phyloP scores from a whole-genome alignment of 176 grass and related monocot genomes.

The Chrysopogon serrulatus region DNA sequence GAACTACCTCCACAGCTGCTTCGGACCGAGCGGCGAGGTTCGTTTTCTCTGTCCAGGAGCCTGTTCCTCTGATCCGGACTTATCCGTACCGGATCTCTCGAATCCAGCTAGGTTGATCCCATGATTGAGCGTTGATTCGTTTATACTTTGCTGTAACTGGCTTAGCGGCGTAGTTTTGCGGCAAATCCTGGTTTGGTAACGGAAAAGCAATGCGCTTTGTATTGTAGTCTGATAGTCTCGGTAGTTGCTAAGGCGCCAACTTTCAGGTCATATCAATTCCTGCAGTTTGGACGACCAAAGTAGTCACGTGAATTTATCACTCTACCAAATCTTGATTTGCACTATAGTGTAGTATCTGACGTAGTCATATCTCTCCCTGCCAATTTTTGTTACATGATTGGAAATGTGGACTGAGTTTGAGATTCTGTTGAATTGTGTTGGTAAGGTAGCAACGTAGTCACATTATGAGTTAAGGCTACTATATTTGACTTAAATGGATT shows the following conservation, averaged over 20 bases:
- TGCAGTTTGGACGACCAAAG: not conserved
- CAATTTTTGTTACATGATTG: not conserved
- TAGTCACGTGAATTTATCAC: not conserved
- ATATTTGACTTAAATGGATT: not conserved
- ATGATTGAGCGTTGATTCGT: not conserved
- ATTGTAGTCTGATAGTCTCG: not conserved
- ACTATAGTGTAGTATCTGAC: not conserved
- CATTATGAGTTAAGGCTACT: not conserved
- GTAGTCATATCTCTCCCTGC: not conserved
- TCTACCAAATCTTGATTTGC: not conserved
- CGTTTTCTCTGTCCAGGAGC: not conserved
- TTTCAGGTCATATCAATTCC: not conserved
- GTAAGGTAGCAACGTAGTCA: not conserved
- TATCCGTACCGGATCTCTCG: slow-evolving; percentile 38
- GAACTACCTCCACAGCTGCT: slow-evolving; percentile 62
- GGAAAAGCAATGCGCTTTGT: not conserved
- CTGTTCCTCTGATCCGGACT: slow-evolving; percentile 23
- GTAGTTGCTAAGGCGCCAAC: not conserved
- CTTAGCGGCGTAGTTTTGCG: not conserved
- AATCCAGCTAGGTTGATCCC: not conserved
- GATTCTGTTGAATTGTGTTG: not conserved
- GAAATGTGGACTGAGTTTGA: not conserved
- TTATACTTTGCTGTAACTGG: not conserved
- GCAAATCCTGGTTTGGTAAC: not conserved
- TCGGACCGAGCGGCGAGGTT: slow-evolving; percentile 51